Percentiles rank a stretch among this genome's conserved stretches.
Conservation (phyloP, 140 eudicot species). For the Senecio squalidus region DNA sequence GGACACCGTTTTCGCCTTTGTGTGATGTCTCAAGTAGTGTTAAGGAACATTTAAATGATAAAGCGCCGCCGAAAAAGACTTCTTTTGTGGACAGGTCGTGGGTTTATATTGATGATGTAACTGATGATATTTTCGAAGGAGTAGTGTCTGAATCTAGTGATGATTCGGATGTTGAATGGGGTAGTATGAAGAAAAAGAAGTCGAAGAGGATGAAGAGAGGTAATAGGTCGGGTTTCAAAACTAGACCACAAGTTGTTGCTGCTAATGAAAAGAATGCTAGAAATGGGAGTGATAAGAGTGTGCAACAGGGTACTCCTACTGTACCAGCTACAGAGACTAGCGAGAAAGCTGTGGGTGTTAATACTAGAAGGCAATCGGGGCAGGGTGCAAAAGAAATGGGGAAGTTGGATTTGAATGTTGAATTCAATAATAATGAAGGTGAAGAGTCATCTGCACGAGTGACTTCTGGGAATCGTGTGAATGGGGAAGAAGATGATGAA, state of each 20-base stretch:
- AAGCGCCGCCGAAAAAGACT: constrained; percentile 15
- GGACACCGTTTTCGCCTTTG: constrained; percentile 82
- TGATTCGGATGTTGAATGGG: constrained; percentile 71
- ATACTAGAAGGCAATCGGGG: constrained; percentile 50
- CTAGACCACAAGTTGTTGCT: constrained; percentile 17
- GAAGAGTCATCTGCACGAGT: constrained; percentile 51
- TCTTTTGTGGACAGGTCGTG: constrained; percentile 30
- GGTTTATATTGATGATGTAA: constrained; percentile 59
- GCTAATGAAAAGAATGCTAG: constrained; percentile 23
- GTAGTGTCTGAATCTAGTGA: constrained; percentile 56
- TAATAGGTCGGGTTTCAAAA: neutral
- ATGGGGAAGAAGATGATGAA: constrained; percentile 41
- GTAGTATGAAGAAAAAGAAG: constrained; percentile 30
- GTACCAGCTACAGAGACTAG: constrained; percentile 24
- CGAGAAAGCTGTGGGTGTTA: constrained; percentile 27
- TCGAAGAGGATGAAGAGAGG: constrained; percentile 33
- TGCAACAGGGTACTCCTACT: constrained; percentile 24
- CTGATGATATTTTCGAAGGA: constrained; percentile 44
- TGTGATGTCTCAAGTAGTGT: constrained; percentile 35
- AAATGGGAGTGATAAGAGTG: constrained; percentile 14
- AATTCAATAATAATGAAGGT: too few relatives aligned
- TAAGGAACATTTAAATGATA: constrained; percentile 15
- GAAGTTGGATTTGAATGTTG: constrained; percentile 84
- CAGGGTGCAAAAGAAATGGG: constrained; percentile 55
- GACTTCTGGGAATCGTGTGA: constrained; percentile 39